Evolutionary conservation across 2,329 filamentous ascomycete species (phyloP).

Genomic region (Xylariaceae sp.): DNA sequence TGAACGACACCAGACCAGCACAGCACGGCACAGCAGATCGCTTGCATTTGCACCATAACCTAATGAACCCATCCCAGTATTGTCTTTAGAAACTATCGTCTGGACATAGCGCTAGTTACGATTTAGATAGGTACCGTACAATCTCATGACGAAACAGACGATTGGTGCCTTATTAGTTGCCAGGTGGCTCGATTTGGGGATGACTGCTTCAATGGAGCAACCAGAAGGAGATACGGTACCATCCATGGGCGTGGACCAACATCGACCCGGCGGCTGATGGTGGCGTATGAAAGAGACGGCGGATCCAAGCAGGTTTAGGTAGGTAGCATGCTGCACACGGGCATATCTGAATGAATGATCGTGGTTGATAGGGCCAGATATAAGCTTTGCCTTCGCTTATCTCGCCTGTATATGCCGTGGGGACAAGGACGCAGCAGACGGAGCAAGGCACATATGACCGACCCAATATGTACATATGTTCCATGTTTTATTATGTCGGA

Average conservation of each 20-base stretch:
- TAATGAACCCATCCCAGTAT: neutral
- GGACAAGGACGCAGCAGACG: constrained; percentile 1
- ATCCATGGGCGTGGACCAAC: too few species aligned
- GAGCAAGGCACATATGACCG: neutral
- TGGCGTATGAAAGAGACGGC: neutral
- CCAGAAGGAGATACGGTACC: neutral
- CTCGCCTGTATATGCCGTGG: neutral
- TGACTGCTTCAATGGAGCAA: neutral
- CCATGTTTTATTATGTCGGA: too few species aligned
- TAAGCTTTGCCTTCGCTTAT: constrained; percentile 9
- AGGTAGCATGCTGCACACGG: neutral
- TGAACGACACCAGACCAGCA: neutral
- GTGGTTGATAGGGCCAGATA: neutral
- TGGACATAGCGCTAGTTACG: neutral
- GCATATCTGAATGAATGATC: neutral
- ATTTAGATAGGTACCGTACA: neutral
- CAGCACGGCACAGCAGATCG: neutral
- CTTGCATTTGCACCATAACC: neutral
- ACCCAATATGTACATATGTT: neutral
- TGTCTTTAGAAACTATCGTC: neutral
- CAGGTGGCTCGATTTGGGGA: neutral
- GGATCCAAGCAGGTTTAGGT: too few species aligned
- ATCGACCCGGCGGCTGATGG: neutral
- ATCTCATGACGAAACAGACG: neutral
- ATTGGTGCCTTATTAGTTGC: neutral